Percentiles rank a stretch among this genome's conserved stretches.
Evolutionary conservation across 345 rosid genomes (phyloP).

Genomic region (Mangifera indica): DNA sequence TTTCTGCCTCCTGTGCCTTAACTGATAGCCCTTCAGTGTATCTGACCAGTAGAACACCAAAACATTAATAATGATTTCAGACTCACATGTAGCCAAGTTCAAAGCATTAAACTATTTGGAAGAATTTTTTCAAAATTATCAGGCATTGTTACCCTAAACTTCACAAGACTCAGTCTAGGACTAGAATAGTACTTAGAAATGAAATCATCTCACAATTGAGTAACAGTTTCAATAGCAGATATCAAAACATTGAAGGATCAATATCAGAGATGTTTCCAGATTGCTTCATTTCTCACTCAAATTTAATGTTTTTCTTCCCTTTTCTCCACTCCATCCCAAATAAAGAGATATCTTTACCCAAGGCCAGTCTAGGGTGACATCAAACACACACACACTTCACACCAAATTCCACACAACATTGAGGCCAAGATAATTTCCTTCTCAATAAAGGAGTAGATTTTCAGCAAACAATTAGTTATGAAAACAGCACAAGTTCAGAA

Average conservation of each 20-base stretch:
- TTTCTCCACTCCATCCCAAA: background rate
- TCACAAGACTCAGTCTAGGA: background rate
- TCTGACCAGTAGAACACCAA: slow-evolving; percentile 36
- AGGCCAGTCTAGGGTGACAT: background rate
- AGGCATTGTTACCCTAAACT: too few species aligned
- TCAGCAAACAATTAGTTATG: background rate
- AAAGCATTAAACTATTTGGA: too few species aligned
- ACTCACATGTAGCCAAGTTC: background rate
- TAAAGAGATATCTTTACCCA: background rate
- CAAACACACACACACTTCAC: too few species aligned
- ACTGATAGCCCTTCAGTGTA: slow-evolving; percentile 44
- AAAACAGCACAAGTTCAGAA: background rate
- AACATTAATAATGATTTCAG: slow-evolving; percentile 14
- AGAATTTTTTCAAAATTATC: slow-evolving; percentile 8
- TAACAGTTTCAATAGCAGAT: too few species aligned
- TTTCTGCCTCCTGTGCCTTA: slow-evolving; percentile 82
- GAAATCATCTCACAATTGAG: too few species aligned
- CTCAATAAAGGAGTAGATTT: background rate
- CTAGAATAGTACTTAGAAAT: too few species aligned
- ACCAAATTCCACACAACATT: background rate
- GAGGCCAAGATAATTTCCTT: background rate
- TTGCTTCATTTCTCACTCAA: background rate
- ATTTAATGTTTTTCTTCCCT: slow-evolving; percentile 1
- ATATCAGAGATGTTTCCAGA: background rate
- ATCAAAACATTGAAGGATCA: background rate